phyloP scores from a whole-genome alignment of 805 yeast genomes.

The Metschnikowia shivogae region DNA sequence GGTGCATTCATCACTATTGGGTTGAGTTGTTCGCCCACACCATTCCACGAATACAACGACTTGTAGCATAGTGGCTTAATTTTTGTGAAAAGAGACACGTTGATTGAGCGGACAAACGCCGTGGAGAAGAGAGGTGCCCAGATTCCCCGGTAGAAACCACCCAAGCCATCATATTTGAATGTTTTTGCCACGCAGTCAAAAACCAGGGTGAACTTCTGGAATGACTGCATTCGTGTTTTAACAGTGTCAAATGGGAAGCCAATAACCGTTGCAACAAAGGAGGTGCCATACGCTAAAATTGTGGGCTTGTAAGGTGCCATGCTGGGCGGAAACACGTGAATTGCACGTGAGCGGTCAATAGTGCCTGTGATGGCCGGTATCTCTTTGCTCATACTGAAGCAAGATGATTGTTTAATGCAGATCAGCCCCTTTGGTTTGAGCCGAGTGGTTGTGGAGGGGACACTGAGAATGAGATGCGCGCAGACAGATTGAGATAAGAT shows the following conservation, averaged over 20 bases:
- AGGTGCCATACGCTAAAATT: constrained; percentile 59
- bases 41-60: constrained; percentile 13
- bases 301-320: constrained; percentile 54
- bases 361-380: constrained; percentile 61
- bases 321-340: constrained; percentile 44
- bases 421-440: not conserved
- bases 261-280: constrained; percentile 59
- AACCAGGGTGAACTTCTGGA: constrained; percentile 51
- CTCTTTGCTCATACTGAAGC: not conserved
- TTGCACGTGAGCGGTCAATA: constrained; percentile 42
- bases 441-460: not conserved
- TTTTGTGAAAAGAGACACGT: constrained; percentile 59
- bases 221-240: constrained; percentile 83
- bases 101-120: constrained; percentile 59
- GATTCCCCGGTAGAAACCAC: constrained; percentile 74
- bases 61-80: constrained; percentile 40
- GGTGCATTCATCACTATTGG: constrained; percentile 40
- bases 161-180: constrained; percentile 54
- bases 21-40: constrained; percentile 24
- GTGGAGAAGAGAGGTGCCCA: constrained; percentile 69
- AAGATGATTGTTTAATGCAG: not conserved
- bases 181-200: constrained; percentile 57
- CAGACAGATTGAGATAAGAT: not conserved
- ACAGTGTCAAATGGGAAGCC: constrained; percentile 87
- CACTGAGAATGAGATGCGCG: constrained; percentile 1